Evolutionary conservation across 2,329 filamentous ascomycete genomes (phyloP).

Genomic region (Fusarium sp.): DNA sequence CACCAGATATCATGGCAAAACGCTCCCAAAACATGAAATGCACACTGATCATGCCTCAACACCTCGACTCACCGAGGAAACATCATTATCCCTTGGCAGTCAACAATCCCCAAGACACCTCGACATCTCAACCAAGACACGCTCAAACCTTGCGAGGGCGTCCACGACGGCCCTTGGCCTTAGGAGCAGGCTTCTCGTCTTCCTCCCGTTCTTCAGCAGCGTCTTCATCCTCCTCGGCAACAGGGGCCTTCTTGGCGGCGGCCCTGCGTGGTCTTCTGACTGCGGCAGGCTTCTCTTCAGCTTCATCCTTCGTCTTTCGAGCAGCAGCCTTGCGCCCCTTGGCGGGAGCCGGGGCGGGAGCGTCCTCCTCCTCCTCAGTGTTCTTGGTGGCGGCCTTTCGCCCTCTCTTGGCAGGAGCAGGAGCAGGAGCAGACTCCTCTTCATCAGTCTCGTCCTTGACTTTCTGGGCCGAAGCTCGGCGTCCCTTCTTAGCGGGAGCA

Average conservation of each 20-base stretch:
- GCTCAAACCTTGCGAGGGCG: slow-evolving; percentile 42
- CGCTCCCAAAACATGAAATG: slow-evolving; percentile 16
- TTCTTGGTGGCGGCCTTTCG: slow-evolving; percentile 23
- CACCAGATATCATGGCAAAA: slow-evolving; percentile 4
- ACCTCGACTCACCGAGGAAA: slow-evolving; percentile 1
- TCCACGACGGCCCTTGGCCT: slow-evolving; percentile 42
- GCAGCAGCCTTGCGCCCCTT: slow-evolving; percentile 36
- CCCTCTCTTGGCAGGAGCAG: slow-evolving; percentile 16
- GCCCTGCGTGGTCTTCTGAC: slow-evolving; percentile 34
- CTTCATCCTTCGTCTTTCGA: slow-evolving; percentile 33
- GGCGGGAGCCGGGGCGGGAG: slow-evolving; percentile 36
- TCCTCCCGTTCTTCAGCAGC: slow-evolving; percentile 19
- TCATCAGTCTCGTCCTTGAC: slow-evolving; percentile 37
- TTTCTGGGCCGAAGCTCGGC: slow-evolving; percentile 30
- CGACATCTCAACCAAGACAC: background rate
- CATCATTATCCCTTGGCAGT: background rate
- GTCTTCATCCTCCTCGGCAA: slow-evolving; percentile 28
- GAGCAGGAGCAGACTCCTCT: slow-evolving; percentile 13
- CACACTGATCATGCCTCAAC: slow-evolving; percentile 2
- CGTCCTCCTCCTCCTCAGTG: slow-evolving; percentile 29
- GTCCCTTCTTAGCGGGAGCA: slow-evolving; percentile 45
- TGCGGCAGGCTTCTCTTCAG: slow-evolving; percentile 31
- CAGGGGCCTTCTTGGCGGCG: slow-evolving; percentile 27
- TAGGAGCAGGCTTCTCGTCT: slow-evolving; percentile 49
- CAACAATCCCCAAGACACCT: background rate